phyloP scores from a whole-genome alignment of 2,329 filamentous ascomycete genomes.

The Rachicladosporium sp. region DNA sequence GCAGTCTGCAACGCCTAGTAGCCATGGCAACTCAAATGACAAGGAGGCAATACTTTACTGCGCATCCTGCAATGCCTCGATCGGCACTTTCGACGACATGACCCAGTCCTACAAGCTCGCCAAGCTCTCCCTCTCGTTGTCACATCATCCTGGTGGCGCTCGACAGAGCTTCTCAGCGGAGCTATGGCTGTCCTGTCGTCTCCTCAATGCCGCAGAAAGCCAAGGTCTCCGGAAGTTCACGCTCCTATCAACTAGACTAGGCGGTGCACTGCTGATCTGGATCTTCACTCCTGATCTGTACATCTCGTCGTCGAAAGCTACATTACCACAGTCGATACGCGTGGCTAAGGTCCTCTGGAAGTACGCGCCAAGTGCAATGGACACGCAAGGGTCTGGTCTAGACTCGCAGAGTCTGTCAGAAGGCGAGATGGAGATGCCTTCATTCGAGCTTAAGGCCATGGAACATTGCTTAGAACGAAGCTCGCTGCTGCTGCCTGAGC shows the following conservation, averaged over 20 bases:
- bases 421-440: constrained; percentile 17
- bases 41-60: constrained; percentile 20
- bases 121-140: constrained; percentile 18
- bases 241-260: constrained; percentile 34
- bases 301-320: constrained; percentile 36
- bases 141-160: constrained; percentile 1
- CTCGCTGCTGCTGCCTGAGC: constrained; percentile 37
- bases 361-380: constrained; percentile 3
- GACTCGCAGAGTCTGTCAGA: constrained; percentile 11
- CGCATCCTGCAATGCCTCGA: constrained; percentile 23
- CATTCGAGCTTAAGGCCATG: constrained; percentile 27
- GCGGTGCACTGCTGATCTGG: constrained; percentile 33
- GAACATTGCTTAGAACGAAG: constrained; percentile 30
- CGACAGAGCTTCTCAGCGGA: constrained; percentile 13
- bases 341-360: constrained; percentile 46
- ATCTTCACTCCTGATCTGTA: constrained; percentile 48
- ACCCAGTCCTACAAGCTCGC: constrained; percentile 29
- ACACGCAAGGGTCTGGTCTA: constrained; percentile 8
- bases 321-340: constrained; percentile 28
- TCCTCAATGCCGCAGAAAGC: constrained; percentile 44
- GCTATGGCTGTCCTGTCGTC: constrained; percentile 42
- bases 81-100: constrained; percentile 30
- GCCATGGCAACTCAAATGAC: too few relatives aligned
- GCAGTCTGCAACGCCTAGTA: too few relatives aligned
- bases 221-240: constrained; percentile 45